Evolutionary conservation across 1,139 yeast genomes (phyloP).

Genomic region (Yamadazyma friedrichii): DNA sequence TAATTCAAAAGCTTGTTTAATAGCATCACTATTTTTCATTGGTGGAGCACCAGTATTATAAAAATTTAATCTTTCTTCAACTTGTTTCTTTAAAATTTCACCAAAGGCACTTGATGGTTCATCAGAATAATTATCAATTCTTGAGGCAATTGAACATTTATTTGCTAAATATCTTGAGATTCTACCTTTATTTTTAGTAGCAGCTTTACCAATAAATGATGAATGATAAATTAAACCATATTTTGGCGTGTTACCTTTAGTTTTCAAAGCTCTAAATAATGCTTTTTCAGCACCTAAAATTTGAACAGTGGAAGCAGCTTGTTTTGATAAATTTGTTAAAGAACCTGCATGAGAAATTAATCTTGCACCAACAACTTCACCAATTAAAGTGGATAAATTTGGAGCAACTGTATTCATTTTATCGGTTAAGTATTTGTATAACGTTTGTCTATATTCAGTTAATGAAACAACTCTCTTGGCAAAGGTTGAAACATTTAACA

Average conservation of each 20-base stretch:
- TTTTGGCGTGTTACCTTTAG: slow-evolving; percentile 98
- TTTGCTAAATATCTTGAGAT: slow-evolving; percentile 97
- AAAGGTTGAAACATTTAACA: slow-evolving; percentile 80
- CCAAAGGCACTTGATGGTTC: slow-evolving; percentile 88
- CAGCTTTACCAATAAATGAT: slow-evolving; percentile 94
- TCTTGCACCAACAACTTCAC: slow-evolving; percentile 98
- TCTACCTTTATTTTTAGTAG: slow-evolving; percentile 98
- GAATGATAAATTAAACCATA: slow-evolving; percentile 97
- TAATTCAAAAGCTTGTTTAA: slow-evolving; percentile 82
- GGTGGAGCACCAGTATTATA: slow-evolving; percentile 97
- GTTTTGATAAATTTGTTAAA: slow-evolving; percentile 88
- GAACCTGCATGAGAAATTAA: slow-evolving; percentile 97
- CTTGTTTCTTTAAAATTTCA: slow-evolving; percentile 87
- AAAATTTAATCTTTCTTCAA: slow-evolving; percentile 94
- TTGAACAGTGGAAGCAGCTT: slow-evolving; percentile 98
- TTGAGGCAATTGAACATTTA: slow-evolving; percentile 97
- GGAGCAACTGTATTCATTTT: slow-evolving; percentile 99
- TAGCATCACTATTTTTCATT: slow-evolving; percentile 93
- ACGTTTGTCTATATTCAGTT: slow-evolving; percentile 91
- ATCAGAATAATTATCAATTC: slow-evolving; percentile 94
- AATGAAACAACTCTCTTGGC: slow-evolving; percentile 95
- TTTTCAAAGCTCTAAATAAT: slow-evolving; percentile 94
- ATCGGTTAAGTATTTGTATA: slow-evolving; percentile 82
- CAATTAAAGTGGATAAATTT: slow-evolving; percentile 90
- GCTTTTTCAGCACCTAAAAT: slow-evolving; percentile 99